A percentile compares a stretch with the other conserved stretches of the same genome.
Conservation (phyloP, 345 rosid species). For the Angophora floribunda region DNA sequence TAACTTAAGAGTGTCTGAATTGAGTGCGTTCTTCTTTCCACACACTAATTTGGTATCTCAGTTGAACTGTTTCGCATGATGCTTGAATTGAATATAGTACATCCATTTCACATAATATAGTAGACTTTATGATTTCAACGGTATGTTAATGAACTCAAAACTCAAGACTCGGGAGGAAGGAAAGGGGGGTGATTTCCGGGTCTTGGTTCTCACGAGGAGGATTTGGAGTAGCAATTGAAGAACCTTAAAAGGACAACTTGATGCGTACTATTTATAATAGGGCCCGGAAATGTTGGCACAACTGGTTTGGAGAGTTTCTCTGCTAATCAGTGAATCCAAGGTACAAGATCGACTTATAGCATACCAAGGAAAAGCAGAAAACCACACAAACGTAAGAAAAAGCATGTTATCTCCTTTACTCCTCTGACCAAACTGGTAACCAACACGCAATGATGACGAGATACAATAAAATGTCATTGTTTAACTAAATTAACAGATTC, state of each 20-base stretch:
- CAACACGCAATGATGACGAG: not conserved
- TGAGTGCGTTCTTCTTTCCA: not conserved
- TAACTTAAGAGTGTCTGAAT: not conserved
- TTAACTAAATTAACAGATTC: not conserved
- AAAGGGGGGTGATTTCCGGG: not conserved
- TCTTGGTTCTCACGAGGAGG: not conserved
- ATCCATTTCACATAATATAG: not conserved
- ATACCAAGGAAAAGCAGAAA: not conserved
- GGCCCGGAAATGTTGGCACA: not conserved
- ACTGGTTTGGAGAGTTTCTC: not conserved
- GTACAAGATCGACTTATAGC: not conserved
- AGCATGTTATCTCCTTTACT: not conserved
- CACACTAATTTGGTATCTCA: not conserved
- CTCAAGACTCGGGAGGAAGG: not conserved
- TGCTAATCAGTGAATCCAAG: not conserved
- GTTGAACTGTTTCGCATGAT: not conserved
- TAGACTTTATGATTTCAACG: not conserved
- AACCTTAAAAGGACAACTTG: not conserved
- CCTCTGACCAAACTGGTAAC: not conserved
- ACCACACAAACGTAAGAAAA: not conserved
- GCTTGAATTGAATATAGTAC: not conserved
- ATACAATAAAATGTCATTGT: not conserved
- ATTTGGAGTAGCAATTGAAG: not conserved
- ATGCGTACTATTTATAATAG: not conserved
- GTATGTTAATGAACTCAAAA: not conserved